Evolutionary conservation across 2,329 filamentous ascomycete species (phyloP), one percentile per base, ranked within the genome.

Genomic region (Laburnicola sp.): DNA sequence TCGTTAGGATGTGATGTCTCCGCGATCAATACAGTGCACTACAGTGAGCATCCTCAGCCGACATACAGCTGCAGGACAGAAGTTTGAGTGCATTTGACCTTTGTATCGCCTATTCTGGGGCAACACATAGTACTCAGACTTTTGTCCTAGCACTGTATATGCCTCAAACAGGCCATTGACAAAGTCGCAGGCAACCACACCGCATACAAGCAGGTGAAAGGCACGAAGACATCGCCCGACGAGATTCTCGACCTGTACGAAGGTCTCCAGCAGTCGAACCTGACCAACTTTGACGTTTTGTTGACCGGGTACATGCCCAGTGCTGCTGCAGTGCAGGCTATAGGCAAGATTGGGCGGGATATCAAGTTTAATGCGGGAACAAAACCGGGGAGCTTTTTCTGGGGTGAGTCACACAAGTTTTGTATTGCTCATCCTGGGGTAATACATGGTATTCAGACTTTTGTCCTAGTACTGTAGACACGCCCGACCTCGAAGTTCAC

Each of bases 1-100:
- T 88, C 89, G 0, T 77, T 99, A 44, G 94, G 94, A 41, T 97
- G 91, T 69, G 93, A 99, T 66, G 93, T 97, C 5, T 88, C 91
- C 6, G 90, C 91, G 2, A 82, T 99, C 65, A 97, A 99, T 72
- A 99, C 94, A 0, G 94, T 99, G 5, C 89, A 99, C 66, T 99
- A 97, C 78, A 97, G 93, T 96, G 78, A 73, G 87, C 46, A 51
- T 41, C 4, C 39, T 39, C 43, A 56, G 16, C 28, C 4, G 3
- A 32, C 34, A 2, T n/a, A n/a, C n/a, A 23, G 16, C n/a, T n/a
- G n/a, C n/a, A n/a, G n/a, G n/a, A n/a, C n/a, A n/a, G n/a, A n/a
- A n/a, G n/a, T n/a, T n/a, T n/a, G n/a, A n/a, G n/a, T n/a, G n/a
- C n/a, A n/a, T n/a, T n/a, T n/a, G n/a, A n/a, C n/a, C n/a, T n/a